Evolutionary conservation across 805 yeast genomes (phyloP), one percentile per base, ranked within the genome.

Genomic region (Priceomyces carsonii): DNA sequence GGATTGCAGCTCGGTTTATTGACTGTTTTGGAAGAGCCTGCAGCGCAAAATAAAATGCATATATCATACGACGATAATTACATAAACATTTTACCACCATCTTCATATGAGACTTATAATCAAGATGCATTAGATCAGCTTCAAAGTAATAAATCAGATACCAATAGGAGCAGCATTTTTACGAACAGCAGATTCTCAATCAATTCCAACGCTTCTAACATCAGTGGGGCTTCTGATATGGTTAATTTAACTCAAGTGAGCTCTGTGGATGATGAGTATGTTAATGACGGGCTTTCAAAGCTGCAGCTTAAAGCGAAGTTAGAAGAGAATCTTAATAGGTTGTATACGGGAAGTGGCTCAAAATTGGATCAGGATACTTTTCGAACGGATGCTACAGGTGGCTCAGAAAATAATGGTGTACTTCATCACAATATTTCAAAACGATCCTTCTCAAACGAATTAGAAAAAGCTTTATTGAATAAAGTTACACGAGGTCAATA

Each of bases 131-230:
- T 66, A 6, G 72, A 67, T 26, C 38, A 16, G 15, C 18, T 27
- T 16, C 42, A 7, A 38, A 47, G 37, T 18, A 45, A 35, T 25
- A 29, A 36, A 16, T 28, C 44, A 18, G 49, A 46, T 22, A 36
- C 54, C 6, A 29, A 29, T 9, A 18, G 33, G 21, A 47, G 41
- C 20, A 71, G 66, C 23, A 61, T 66, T 6, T 31, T 22, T 12
- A 65, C 73, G 35, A 71, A 73, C 12, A 82, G 77, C 38, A 73
- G 81, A 29, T 79, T 75, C 39, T 76, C 86, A 6, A 43, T 65
- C 66, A 75, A 32, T 51, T 84, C 54, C 36, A 69, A 42, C 66
- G 73, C 47, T 58, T 83, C 60, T 38, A 85, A 40, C 49, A 55
- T 37, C 46, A 69, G 53, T 61, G 83, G 61, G 58, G 57, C 41